A percentile compares a stretch with the other conserved stretches of the same genome.
Conservation (phyloP, 1,284 basidiomycete genomes). For the Albatrellus sp. region DNA sequence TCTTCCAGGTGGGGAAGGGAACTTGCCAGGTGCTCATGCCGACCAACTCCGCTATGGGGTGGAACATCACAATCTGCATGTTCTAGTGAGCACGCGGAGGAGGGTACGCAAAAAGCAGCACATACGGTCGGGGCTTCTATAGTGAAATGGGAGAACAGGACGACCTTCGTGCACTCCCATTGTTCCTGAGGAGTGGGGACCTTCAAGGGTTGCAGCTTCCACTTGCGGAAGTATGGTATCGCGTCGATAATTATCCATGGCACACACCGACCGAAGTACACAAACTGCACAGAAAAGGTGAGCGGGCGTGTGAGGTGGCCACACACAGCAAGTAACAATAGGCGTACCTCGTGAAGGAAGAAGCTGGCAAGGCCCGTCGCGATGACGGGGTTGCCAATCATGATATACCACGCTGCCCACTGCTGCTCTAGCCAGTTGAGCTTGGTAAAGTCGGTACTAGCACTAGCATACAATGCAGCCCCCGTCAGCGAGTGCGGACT, state of each 20-base stretch:
- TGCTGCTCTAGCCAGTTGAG: slow-evolving; percentile 68
- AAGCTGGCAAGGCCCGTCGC: slow-evolving; percentile 95
- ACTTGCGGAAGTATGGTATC: slow-evolving; percentile 87
- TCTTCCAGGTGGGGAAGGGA: slow-evolving; percentile 69
- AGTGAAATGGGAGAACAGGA: slow-evolving; percentile 92
- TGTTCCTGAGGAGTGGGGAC: slow-evolving; percentile 74
- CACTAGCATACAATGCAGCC: slow-evolving; percentile 37
- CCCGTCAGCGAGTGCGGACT: slow-evolving; percentile 10
- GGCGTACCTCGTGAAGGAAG: slow-evolving; percentile 79
- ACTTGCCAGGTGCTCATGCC: slow-evolving; percentile 91
- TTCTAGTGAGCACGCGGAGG: no score
- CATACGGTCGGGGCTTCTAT: slow-evolving; percentile 83
- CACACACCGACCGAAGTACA: slow-evolving; percentile 93
- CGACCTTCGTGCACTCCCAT: slow-evolving; percentile 94
- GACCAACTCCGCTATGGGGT: slow-evolving; percentile 83
- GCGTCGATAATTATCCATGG: slow-evolving; percentile 96
- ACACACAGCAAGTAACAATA: slow-evolving; percentile 4
- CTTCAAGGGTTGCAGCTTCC: slow-evolving; percentile 90
- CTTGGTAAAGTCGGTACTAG: slow-evolving; percentile 42
- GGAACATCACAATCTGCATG: slow-evolving; percentile 86
- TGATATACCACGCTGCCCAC: slow-evolving; percentile 80
- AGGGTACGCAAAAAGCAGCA: slow-evolving; percentile 7
- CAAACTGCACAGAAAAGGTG: slow-evolving; percentile 40
- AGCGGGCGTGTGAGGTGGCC: background rate
- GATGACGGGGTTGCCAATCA: slow-evolving; percentile 82